These are phyloP conservation scores for Cercophora sp. DNA, from an alignment of 495 filamentous ascomycete species.

Conservation along the genomic window DNA sequence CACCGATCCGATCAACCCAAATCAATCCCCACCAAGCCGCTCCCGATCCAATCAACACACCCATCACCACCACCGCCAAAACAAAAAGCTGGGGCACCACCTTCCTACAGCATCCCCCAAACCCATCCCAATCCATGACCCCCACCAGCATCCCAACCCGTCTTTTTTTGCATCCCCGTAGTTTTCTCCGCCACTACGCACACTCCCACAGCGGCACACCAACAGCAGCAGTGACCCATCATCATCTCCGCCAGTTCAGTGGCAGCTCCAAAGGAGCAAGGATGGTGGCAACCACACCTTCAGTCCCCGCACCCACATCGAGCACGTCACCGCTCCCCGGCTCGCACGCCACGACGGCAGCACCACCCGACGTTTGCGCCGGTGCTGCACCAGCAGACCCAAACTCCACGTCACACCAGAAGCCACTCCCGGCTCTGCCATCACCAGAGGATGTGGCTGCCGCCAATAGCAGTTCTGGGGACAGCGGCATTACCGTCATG, in stretches of 20 bases:
- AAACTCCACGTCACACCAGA: neutral
- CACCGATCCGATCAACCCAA: neutral
- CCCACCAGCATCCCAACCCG: neutral
- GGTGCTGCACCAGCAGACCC: neutral
- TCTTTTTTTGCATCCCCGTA: neutral
- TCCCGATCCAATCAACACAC: slow-evolving; percentile 1
- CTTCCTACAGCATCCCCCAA: neutral
- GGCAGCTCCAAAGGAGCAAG: neutral
- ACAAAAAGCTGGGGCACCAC: neutral
- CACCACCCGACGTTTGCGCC: neutral
- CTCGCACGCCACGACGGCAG: slow-evolving; percentile 9
- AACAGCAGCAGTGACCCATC: no score
- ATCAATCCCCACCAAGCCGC: neutral
- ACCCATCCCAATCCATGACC: neutral
- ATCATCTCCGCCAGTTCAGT: neutral
- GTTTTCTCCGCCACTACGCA: neutral
- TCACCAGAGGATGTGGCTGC: slow-evolving; percentile 17
- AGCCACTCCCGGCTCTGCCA: slow-evolving; percentile 19
- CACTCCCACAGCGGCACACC: no score
- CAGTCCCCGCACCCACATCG: neutral
- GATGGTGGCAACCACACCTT: neutral
- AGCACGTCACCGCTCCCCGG: slow-evolving; percentile 29
- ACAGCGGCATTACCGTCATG: slow-evolving; percentile 39
- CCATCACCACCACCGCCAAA: neutral
- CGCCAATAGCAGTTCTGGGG: neutral